Conservation (phyloP, 371 early-diverging fungal species). For the Conidiobolus incongruus region DNA sequence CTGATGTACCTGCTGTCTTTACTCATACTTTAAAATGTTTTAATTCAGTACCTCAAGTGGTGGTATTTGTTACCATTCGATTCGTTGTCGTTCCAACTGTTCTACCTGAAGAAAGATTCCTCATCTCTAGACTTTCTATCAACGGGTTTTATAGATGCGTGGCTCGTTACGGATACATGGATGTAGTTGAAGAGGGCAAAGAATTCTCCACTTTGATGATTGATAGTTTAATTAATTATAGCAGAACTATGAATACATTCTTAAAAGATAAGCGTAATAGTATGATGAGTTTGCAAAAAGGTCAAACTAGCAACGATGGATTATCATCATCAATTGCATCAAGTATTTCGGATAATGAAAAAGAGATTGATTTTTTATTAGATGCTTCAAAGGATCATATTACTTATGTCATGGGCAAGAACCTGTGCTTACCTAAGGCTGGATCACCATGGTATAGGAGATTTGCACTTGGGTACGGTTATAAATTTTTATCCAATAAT, state of each 20-base stretch:
- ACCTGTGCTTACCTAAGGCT: neutral
- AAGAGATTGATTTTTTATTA: neutral
- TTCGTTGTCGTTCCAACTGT: constrained; percentile 9
- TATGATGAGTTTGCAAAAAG: neutral
- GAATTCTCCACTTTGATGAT: constrained; percentile 3
- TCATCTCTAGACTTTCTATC: constrained; percentile 6
- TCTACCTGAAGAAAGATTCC: constrained; percentile 9
- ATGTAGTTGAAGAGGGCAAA: constrained; percentile 5
- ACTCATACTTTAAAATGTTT: constrained; percentile 9
- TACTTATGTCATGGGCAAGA: constrained; percentile 3
- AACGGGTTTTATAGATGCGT: constrained; percentile 8
- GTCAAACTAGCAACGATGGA: too few relatives aligned
- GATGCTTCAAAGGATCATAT: neutral
- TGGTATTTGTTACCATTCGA: constrained; percentile 12
- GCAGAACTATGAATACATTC: neutral
- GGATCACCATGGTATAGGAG: neutral
- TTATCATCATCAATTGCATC: neutral
- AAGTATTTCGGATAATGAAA: neutral
- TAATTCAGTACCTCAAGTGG: constrained; percentile 10
- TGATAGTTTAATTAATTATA: neutral
- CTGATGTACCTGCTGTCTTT: constrained; percentile 10
- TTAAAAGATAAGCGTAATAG: neutral
- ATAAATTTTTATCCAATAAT: constrained; percentile 3
- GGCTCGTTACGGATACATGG: constrained; percentile 13
- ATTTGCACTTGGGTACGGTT: neutral